Evolutionary conservation across 2,329 filamentous ascomycete species (phyloP), one percentile per base, ranked within the genome.

Genomic region (Pseudogymnoascus sp.): DNA sequence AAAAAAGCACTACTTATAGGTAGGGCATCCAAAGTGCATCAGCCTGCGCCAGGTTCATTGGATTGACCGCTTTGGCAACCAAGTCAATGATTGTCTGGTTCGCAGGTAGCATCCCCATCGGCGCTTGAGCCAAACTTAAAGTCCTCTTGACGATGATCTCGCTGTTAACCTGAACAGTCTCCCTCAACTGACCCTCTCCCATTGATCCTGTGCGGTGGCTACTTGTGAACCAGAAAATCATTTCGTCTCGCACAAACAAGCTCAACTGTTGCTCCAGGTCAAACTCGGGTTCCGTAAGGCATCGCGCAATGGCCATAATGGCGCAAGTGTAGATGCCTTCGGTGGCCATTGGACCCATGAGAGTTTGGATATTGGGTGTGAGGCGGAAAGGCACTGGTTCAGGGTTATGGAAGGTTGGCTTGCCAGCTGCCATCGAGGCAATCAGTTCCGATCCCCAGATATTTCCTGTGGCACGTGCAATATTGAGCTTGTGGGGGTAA

Each of bases 11-110:
- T 2, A 12, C 16, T 32, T 79, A 97, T 71, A 97, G 77, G 78
- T 96, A 99, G 22, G 91, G 88, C 93, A 97, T 97, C 91, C 94
- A 99, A 68, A 99, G 77, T 62, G 92, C 86, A 79, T 99, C 94
- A 70, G 89, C 92, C 74, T 90, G 84, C 47, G 89, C 87, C 74
- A 99, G 74, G 73, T 94, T 91, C 77, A 90, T 86, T 1, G 94
- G 94, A 75, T 96, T 95, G 14, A 96, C 92, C 1, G 93, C 91
- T 76, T 88, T 88, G n/a, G 89, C 89, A 64, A 99, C 89, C 64
- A 95, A 76, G 75, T 99, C 94, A 70, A 99, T 93, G 30, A 96
- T 91, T 39, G 93, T 97, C 80, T 99, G 94, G 74, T 96, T 96
- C 22, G 93, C 93, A 6, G 94, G 94, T 67, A 99, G 76, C 70